Evolutionary conservation across 345 rosid genomes (phyloP).

Genomic region (Camelina neglecta): DNA sequence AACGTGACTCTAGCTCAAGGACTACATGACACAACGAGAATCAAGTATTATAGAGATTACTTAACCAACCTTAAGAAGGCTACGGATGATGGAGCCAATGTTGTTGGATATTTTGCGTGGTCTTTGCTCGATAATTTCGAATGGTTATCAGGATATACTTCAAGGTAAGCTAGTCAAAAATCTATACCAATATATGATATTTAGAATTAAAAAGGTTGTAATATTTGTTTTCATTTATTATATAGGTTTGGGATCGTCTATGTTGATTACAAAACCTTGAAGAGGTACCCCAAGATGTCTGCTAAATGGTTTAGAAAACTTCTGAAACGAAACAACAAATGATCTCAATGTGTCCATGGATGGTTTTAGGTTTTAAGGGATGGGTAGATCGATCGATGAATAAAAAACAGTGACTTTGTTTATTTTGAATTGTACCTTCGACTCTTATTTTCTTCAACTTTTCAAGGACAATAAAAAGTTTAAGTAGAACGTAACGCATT

Average conservation of each 20-base stretch:
- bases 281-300: conserved; percentile 92
- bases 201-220: neutral
- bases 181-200: neutral
- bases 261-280: conserved; percentile 68
- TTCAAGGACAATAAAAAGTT: conserved; percentile 15
- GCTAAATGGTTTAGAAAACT: conserved; percentile 86
- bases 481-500: no score
- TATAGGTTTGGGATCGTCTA: conserved; percentile 82
- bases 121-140: conserved; percentile 96
- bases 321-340: conserved; percentile 49
- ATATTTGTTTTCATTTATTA: neutral
- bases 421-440: conserved; percentile 8
- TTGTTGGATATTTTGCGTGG: conserved; percentile 91
- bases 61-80: conserved; percentile 87
- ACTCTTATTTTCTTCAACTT: neutral
- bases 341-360: conserved; percentile 9
- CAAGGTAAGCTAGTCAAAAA: conserved; percentile 47
- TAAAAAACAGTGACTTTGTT: conserved; percentile 23
- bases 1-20: conserved; percentile 71
- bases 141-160: conserved; percentile 91
- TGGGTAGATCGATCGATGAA: conserved; percentile 5
- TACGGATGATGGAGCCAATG: conserved; percentile 78
- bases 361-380: neutral
- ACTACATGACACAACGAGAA: conserved; percentile 78
- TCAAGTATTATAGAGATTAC: conserved; percentile 73